These are phyloP conservation scores for Sedum album DNA, from an alignment of 164 flowering plant species.

Conservation along the genomic window DNA sequence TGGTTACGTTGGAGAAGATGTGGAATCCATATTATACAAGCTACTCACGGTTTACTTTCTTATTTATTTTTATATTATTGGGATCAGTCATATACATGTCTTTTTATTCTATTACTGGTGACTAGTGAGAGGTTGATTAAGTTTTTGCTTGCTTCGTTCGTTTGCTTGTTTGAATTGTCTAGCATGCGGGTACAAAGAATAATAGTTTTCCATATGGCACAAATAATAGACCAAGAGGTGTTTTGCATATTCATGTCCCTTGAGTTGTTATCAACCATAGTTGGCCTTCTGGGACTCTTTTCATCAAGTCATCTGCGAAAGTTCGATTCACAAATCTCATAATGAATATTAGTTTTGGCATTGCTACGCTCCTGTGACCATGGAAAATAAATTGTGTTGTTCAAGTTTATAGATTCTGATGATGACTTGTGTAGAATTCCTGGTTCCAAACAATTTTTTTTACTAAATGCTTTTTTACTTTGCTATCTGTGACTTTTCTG, in stretches of 20 bases:
- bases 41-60: slow-evolving; percentile 53
- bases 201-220: not conserved
- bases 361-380: not conserved
- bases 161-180: not conserved
- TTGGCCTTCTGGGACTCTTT: not conserved
- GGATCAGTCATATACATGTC: not conserved
- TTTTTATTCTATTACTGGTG: not conserved
- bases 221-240: not conserved
- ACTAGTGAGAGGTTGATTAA: not conserved
- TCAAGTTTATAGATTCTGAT: not conserved
- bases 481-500: not conserved
- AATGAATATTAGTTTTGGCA: not conserved
- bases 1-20: slow-evolving; percentile 99
- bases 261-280: not conserved
- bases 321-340: not conserved
- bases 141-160: not conserved
- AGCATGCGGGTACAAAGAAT: not conserved
- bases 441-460: not conserved
- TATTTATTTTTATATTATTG: not conserved
- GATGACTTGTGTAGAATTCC: not conserved
- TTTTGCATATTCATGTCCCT: not conserved
- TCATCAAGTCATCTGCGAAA: not conserved
- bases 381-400: not conserved
- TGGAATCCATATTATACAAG: slow-evolving; percentile 90
- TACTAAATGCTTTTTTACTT: not conserved